Conservation (phyloP, 2,329 filamentous ascomycete genomes). For the Aureobasidium sp. region DNA sequence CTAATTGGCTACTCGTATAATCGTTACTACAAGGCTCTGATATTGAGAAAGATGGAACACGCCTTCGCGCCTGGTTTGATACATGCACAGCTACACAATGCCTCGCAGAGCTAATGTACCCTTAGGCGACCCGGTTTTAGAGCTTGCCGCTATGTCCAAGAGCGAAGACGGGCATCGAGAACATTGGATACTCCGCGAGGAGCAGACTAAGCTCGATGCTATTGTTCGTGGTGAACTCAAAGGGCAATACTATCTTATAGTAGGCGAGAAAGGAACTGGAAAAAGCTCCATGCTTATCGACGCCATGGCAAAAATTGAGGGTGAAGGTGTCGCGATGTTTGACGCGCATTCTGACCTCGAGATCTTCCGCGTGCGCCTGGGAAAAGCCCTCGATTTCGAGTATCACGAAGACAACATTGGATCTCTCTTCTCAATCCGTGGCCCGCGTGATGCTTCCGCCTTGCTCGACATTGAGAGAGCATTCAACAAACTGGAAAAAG, state of each 20-base stretch:
- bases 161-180: constrained; percentile 19
- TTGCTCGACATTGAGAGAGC: constrained; percentile 92
- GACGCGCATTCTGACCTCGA: constrained; percentile 93
- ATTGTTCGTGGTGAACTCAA: constrained; percentile 66
- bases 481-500: constrained; percentile 96
- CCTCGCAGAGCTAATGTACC: background rate
- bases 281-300: constrained; percentile 96
- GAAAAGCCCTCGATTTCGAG: constrained; percentile 91
- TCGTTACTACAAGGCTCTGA: constrained; percentile 71
- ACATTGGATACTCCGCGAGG: constrained; percentile 41
- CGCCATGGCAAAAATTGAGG: constrained; percentile 87
- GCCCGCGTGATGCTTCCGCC: constrained; percentile 83
- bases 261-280: constrained; percentile 92
- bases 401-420: constrained; percentile 98
- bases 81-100: background rate
- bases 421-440: constrained; percentile 87
- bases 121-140: constrained; percentile 59
- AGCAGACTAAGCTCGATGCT: constrained; percentile 54
- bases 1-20: constrained; percentile 39
- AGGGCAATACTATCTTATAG: constrained; percentile 84
- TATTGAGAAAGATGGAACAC: constrained; percentile 85
- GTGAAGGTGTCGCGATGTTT: constrained; percentile 86
- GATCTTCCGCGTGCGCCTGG: constrained; percentile 86
- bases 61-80: constrained; percentile 82
- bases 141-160: constrained; percentile 46